These are phyloP conservation scores for Microcyclospora tardicrescens DNA, from an alignment of 2,329 filamentous ascomycete species.

Conservation along the genomic window DNA sequence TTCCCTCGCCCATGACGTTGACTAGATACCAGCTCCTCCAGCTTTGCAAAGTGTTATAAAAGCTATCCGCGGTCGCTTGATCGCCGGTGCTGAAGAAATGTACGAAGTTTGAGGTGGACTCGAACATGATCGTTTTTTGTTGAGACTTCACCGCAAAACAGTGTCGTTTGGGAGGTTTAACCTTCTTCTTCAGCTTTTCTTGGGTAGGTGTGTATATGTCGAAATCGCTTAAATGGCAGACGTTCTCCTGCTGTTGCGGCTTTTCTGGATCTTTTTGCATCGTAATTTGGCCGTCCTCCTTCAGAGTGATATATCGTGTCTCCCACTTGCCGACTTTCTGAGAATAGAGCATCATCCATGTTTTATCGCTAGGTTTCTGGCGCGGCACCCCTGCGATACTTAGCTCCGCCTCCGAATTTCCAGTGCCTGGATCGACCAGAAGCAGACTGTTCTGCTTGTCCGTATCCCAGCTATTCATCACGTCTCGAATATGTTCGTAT, in stretches of 20 bases:
- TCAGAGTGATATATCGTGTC: conserved; percentile 66
- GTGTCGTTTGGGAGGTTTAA: conserved; percentile 72
- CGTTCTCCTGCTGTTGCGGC: conserved; percentile 52
- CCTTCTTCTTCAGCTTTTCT: conserved; percentile 51
- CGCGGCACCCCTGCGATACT: conserved; percentile 51
- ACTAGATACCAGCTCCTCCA: conserved; percentile 93
- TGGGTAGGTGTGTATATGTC: conserved; percentile 74
- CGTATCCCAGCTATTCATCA: conserved; percentile 85
- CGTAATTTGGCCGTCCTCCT: conserved; percentile 56
- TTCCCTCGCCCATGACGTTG: conserved; percentile 51
- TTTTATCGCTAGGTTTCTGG: conserved; percentile 51
- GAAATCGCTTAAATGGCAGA: conserved; percentile 84
- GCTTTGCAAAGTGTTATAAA: conserved; percentile 57
- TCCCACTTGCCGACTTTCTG: conserved; percentile 76
- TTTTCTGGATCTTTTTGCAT: conserved; percentile 57
- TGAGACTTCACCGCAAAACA: conserved; percentile 89
- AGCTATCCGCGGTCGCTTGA: conserved; percentile 48
- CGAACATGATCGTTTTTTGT: conserved; percentile 73
- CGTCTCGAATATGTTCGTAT: conserved; percentile 75
- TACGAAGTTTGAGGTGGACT: conserved; percentile 72
- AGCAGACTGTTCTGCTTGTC: conserved; percentile 65
- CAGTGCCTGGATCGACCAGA: conserved; percentile 45
- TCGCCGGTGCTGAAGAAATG: conserved; percentile 86
- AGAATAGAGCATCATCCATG: conserved; percentile 65
- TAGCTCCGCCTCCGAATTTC: conserved; percentile 45